Evolutionary conservation across 1,284 basidiomycete species (phyloP), one percentile per base, ranked within the genome.

Genomic region (Mycosarcoma mackinlayi): DNA sequence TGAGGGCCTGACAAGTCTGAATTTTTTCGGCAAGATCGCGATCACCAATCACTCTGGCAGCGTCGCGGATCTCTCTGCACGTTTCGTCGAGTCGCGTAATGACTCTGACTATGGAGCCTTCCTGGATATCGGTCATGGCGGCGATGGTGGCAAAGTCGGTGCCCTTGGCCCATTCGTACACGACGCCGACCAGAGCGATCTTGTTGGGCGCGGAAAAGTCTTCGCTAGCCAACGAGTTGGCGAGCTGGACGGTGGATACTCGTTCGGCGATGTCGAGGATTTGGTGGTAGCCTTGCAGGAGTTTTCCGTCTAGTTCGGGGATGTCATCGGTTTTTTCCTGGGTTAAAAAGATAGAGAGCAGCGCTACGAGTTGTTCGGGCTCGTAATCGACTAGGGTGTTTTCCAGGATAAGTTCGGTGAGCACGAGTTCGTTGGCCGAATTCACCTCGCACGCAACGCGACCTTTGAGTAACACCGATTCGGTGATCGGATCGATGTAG

Each of bases 391-490:
- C 92, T 16, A 98, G 87, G 4, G 91, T 91, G 80, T 98, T 98
- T 81, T 98, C 96, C 49, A 98, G 87, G 56, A 99, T 96, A 31
- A 99, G 88, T 80, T 99, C 96, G 1, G 96, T 98, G 39, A 98
- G 86, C 34, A 98, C 89, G 24, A 99, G 62, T 63, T 81, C 80
- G 75, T 94, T 94, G 4, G 91, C 93, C 6, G 94, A 97, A 83
- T 98, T 98, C 83, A 99, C 97, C 86, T 98, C 96, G 85, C 96
- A 98, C 19, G 96, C 96, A 10, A 98, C 96, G 42, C 96, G 88
- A 11, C 96, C 96, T 82, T 99, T 99, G 61, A 98, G 87, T 23
- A 94, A 87, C 1, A 99, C 94, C 0, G 94, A 98, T 28, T 80
- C 77, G n/a, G 92, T 90, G 74, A 95, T 92, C 44, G 79, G 76